Evolutionary conservation across 2,329 filamentous ascomycete genomes (phyloP), one percentile per base, ranked within the genome.

Genomic region (Nigrospora osmanthi): DNA sequence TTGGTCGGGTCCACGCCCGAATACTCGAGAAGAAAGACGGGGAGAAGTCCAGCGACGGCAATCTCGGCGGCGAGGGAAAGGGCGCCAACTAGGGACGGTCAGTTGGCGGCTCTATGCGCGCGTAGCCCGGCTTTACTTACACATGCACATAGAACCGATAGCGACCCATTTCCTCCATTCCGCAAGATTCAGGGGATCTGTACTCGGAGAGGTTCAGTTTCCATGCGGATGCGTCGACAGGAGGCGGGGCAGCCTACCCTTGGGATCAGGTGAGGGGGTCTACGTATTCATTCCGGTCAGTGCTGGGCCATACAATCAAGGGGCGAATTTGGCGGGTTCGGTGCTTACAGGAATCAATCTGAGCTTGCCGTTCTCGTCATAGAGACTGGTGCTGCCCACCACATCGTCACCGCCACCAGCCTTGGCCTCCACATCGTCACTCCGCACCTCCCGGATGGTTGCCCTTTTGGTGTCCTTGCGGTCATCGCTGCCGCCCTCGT

Each of bases 11-110:
- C 53, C 17, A 62, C 52, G 28, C 61, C 61, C 12, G 59, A 56
- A 42, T 65, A 66, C 48, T 64, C 58, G 42, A 65, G 54, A 10
- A 59, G 49, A 45, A 63, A 65, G 23, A 65, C 54, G 35, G 63
- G 62, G 11, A 63, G 49, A 33, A 64, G 50, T 4, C 52, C 52
- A 32, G 55, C 59, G 40, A 65, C 54, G 38, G 61, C 57, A 32
- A 54, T 31, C 38, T 57, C 55, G 28, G 57, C 52, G 4, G 58
- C 51, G 16, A 61, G 49, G 3, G 58, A 56, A 1, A 63, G 47
- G 5, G 56, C 53, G 30, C 58, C 60, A 40, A 61, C 55, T 58
- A 23, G 7, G 9, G 2, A 10, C 2, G 12, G 11, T 23, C 15
- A n/a, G 14, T 38, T 23, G 16, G n/a, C 35, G 10, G 33, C 33